These are phyloP conservation scores for Malus hybrid DNA, from an alignment of 331 rosid genomes.

Conservation along the genomic window DNA sequence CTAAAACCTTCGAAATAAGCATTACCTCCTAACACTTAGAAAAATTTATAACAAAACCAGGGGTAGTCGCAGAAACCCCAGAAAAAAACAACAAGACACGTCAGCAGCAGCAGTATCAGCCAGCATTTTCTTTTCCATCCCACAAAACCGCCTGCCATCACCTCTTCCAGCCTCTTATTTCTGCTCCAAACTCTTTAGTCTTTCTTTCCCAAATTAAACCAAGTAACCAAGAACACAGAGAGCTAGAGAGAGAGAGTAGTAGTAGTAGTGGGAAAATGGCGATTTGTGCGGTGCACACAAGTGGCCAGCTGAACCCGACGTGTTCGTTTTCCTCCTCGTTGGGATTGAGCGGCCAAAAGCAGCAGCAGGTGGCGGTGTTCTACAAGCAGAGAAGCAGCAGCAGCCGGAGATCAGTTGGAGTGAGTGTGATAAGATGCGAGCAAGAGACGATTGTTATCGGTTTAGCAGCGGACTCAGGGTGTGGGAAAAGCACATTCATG, in stretches of 20 bases:
- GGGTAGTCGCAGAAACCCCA: slow-evolving; percentile 17
- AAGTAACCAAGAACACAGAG: not conserved
- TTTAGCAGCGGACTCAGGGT: slow-evolving; percentile 94
- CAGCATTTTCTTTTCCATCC: slow-evolving; percentile 23
- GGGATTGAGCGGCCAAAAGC: slow-evolving; percentile 53
- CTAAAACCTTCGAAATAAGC: too few relatives aligned
- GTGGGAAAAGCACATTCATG: slow-evolving; percentile 99
- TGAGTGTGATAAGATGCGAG: slow-evolving; percentile 54
- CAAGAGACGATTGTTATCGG: slow-evolving; percentile 89
- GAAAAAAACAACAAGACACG: slow-evolving; percentile 15
- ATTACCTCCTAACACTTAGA: too few relatives aligned
- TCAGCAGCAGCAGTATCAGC: slow-evolving; percentile 13
- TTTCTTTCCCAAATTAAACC: not conserved
- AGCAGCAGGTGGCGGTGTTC: slow-evolving; percentile 58
- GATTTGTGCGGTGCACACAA: slow-evolving; percentile 76
- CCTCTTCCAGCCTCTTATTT: slow-evolving; percentile 37
- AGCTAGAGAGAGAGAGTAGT: too few relatives aligned
- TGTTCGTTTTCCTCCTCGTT: slow-evolving; percentile 38
- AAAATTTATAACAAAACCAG: too few relatives aligned
- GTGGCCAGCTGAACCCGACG: slow-evolving; percentile 58
- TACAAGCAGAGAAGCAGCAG: slow-evolving; percentile 35
- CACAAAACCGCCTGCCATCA: slow-evolving; percentile 25
- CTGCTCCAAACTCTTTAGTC: slow-evolving; percentile 24
- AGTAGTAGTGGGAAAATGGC: slow-evolving; percentile 36
- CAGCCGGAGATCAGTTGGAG: slow-evolving; percentile 22